phyloP scores from a whole-genome alignment of 805 yeast species.

The Danielia reshetovae region DNA sequence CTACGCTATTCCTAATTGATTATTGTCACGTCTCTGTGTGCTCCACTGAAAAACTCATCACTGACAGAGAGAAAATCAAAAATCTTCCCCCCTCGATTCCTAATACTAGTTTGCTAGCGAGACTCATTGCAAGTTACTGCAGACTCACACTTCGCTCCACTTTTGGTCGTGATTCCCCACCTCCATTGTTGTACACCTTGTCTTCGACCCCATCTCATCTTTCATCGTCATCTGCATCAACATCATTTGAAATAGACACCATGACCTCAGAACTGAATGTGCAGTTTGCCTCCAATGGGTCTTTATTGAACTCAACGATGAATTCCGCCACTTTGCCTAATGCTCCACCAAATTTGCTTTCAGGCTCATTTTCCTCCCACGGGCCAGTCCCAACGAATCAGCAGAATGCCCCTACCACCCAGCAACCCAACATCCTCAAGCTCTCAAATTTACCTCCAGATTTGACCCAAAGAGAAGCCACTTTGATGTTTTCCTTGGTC shows the following conservation, averaged over 20 bases:
- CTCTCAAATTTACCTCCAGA: conserved; percentile 61
- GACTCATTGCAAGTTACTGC: too few relatives aligned
- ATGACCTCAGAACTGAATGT: conserved; percentile 13
- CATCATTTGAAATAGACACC: not conserved
- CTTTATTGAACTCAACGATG: conserved; percentile 8
- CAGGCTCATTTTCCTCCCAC: not conserved
- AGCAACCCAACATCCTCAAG: conserved; percentile 9
- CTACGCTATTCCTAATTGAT: not conserved
- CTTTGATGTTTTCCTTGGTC: conserved; percentile 66
- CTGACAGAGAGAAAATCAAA: not conserved
- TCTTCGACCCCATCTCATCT: not conserved
- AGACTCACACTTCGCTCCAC: too few relatives aligned
- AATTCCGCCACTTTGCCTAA: conserved; percentile 6
- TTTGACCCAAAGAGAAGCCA: conserved; percentile 61
- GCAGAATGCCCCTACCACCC: not conserved
- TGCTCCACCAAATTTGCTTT: conserved; percentile 1
- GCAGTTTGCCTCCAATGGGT: conserved; percentile 10
- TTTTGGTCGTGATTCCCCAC: too few relatives aligned
- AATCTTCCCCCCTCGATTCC: too few relatives aligned
- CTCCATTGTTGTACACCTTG: too few relatives aligned
- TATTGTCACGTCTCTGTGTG: too few relatives aligned
- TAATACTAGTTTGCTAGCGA: too few relatives aligned
- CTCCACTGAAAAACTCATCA: not conserved
- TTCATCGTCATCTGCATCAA: too few relatives aligned
- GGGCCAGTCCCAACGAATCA: too few relatives aligned